Conservation (phyloP, 1,284 basidiomycete genomes). For the Volvariella surrecta region DNA sequence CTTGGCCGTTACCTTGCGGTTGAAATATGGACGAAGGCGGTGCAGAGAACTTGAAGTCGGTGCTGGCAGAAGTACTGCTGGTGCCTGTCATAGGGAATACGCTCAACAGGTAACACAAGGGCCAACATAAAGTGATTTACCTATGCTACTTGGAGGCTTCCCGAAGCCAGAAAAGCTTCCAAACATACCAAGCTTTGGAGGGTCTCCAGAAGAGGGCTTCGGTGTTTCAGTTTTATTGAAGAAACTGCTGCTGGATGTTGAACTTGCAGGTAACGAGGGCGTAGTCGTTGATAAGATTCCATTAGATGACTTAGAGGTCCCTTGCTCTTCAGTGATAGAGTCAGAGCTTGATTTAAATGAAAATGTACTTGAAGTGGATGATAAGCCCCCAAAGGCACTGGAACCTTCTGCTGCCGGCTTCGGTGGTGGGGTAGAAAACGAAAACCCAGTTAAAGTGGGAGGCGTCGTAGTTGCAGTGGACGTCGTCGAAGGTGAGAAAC, state of each 20-base stretch:
- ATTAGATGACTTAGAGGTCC: slow-evolving; percentile 7
- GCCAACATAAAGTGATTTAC: slow-evolving; percentile 39
- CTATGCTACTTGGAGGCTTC: slow-evolving; percentile 32
- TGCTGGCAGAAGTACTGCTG: slow-evolving; percentile 15
- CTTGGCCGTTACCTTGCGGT: slow-evolving; percentile 3
- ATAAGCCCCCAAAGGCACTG: slow-evolving; percentile 1
- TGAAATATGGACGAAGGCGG: slow-evolving; percentile 1
- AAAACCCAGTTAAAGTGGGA: not conserved
- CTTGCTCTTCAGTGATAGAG: too few relatives aligned
- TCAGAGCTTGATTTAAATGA: too few relatives aligned
- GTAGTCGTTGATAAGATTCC: slow-evolving; percentile 2
- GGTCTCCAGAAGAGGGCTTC: slow-evolving; percentile 10
- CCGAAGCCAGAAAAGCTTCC: slow-evolving; percentile 17
- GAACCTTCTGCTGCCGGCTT: slow-evolving; percentile 3
- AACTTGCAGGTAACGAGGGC: not conserved
- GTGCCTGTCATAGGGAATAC: slow-evolving; percentile 11
- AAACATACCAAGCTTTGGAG: slow-evolving; percentile 21
- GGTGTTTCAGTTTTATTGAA: not conserved
- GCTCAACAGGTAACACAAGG: slow-evolving; percentile 32
- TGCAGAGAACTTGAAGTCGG: slow-evolving; percentile 9
- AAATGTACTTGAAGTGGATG: slow-evolving; percentile 6
- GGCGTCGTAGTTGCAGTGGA: slow-evolving; percentile 7
- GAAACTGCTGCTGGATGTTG: too few relatives aligned
- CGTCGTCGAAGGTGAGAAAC: slow-evolving; percentile 13
- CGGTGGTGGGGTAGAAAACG: slow-evolving; percentile 9